These are phyloP conservation scores for Ophiocordyceps camponoti-saundersi DNA, from an alignment of 2,329 filamentous ascomycete genomes.

Conservation along the genomic window DNA sequence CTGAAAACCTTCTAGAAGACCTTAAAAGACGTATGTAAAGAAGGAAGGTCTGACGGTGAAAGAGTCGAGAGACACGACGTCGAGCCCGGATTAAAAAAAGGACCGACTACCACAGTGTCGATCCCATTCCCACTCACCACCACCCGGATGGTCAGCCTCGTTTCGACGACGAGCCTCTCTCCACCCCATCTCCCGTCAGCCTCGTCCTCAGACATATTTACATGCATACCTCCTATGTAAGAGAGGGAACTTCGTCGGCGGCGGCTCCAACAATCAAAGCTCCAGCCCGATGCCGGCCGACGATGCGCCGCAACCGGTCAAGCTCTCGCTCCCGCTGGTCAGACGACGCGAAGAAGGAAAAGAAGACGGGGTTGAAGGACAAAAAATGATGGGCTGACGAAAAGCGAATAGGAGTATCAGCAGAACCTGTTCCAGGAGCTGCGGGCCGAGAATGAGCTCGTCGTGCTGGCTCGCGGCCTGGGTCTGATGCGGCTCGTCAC, in stretches of 20 bases:
- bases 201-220: not conserved
- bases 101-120: too few species aligned
- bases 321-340: constrained; percentile 53
- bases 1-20: too few species aligned
- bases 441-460: constrained; percentile 79
- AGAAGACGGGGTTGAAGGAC: not conserved
- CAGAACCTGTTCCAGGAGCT: constrained; percentile 88
- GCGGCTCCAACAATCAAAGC: not conserved
- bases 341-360: not conserved
- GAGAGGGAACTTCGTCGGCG: too few species aligned
- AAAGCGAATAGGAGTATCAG: constrained; percentile 56
- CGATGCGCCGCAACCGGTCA: constrained; percentile 51
- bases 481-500: constrained; percentile 83
- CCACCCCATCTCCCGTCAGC: not conserved
- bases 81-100: too few species aligned
- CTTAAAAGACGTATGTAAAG: too few species aligned
- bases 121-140: not conserved
- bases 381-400: not conserved
- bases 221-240: too few species aligned
- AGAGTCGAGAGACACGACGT: too few species aligned
- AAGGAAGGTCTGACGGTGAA: too few species aligned
- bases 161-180: not conserved
- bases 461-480: constrained; percentile 79
- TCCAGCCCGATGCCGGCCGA: constrained; percentile 26
- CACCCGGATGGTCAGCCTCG: not conserved